Evolutionary conservation across 116 monocot species (phyloP).

Genomic region (Dioscorea cayenensis): DNA sequence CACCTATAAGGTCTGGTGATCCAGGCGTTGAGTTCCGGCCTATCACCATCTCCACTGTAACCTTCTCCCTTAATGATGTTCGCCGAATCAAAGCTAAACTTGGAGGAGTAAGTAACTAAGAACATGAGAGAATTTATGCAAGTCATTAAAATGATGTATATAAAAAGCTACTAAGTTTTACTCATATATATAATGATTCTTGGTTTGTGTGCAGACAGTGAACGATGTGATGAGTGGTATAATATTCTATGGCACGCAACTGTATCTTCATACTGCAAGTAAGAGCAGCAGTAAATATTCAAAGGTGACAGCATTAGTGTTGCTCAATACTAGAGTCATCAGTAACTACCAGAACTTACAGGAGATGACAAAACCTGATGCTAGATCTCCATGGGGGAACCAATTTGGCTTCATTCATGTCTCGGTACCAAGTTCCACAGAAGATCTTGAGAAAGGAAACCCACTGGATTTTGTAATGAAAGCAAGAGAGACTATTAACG

Average conservation of each 20-base stretch:
- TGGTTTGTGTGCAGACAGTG: constrained; percentile 33
- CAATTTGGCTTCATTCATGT: constrained; percentile 55
- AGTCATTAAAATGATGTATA: no score
- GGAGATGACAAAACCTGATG: constrained; percentile 27
- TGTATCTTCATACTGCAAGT: constrained; percentile 27
- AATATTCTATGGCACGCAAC: constrained; percentile 47
- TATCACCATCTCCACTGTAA: constrained; percentile 7
- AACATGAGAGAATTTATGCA: no score
- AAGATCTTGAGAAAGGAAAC: constrained; percentile 15
- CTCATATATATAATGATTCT: no score
- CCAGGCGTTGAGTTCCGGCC: constrained; percentile 38
- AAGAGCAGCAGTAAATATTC: not conserved
- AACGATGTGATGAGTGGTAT: constrained; percentile 55
- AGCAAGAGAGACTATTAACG: constrained; percentile 34
- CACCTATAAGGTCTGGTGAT: constrained; percentile 24
- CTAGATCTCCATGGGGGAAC: constrained; percentile 53
- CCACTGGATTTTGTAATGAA: constrained; percentile 38
- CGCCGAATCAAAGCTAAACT: constrained; percentile 25
- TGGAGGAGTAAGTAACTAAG: constrained; percentile 32
- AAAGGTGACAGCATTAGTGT: constrained; percentile 36
- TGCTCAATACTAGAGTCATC: constrained; percentile 50
- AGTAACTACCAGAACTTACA: constrained; percentile 19
- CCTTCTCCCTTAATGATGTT: constrained; percentile 28
- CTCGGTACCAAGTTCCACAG: constrained; percentile 17
- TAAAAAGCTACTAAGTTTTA: no score